Base-by-base conservation (phyloP, 768 basidiomycete species). In the Lanmaoa rubissima region DNA sequence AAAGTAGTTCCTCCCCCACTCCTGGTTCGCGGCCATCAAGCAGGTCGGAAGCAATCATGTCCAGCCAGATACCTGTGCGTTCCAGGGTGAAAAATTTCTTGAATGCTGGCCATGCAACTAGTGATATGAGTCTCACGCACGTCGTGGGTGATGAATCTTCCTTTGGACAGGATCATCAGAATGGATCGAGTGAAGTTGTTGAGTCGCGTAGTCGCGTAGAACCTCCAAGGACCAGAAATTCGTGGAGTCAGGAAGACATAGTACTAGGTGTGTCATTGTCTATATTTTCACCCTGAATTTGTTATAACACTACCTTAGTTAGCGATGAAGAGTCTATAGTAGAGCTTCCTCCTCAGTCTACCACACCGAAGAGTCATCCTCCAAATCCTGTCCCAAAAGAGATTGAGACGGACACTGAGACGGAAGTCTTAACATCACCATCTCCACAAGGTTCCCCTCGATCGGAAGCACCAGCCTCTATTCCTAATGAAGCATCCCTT, bases 51-150 rank as follows among this genome's bases (percentile, higher is more conserved):
- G 50, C 59, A 16, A 51, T 55, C 44, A 52, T 55, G 17, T 58
- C 69, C 9, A 81, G 80, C 51, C 72, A 75, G 32, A 80, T 83
- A 51, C 81, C 82, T 14, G 72, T 80, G 5, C 73, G 73, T 24
- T 73, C 79, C 17, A 72, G 75, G 19, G 61, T 68, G 49, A 78
- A 77, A 61, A 59, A 53, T 6, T 64, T 58, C 46, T 65, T 58
- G n/a, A 57, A 46, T 43, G 41, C 58, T 46, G 54, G 57, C 14
- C 56, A 66, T 19, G 61, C 41, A 8, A 35, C 59, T 4, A 69
- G 60, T 16, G 58, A 63, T 55, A 58, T 58, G 53, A 69, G 63
- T 21, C 12, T 71, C 42, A 69, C 69, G 4, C 44, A 61, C n/a
- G 50, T 62, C 45, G 63, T 60, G 40, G 59, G 57, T 35, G 66